Conservation (phyloP, 129 eudicot genomes). For the Centrapalus pauciflorus region DNA sequence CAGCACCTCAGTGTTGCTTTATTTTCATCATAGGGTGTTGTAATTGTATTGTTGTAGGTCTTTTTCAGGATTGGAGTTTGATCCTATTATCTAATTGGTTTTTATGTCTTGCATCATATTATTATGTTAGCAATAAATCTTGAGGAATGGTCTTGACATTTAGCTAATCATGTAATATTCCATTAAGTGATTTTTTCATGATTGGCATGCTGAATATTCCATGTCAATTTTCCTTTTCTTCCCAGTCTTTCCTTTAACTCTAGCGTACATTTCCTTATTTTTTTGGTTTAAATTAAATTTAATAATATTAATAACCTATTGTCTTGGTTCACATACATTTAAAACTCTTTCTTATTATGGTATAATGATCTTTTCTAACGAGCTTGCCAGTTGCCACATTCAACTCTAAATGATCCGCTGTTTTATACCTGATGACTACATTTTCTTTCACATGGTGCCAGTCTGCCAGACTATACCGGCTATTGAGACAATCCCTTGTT, state of each 20-base stretch:
- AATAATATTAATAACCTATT: neutral
- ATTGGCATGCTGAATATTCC: conserved; percentile 6
- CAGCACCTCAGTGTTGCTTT: too few species aligned
- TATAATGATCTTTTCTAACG: neutral
- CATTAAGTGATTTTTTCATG: neutral
- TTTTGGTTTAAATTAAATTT: neutral
- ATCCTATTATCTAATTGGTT: neutral
- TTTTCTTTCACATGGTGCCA: neutral
- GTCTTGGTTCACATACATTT: neutral
- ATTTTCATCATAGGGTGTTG: neutral
- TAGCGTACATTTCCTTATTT: neutral
- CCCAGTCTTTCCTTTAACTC: neutral
- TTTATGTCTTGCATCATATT: conserved; percentile 5
- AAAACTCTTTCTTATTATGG: neutral
- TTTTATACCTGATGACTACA: neutral
- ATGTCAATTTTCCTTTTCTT: neutral
- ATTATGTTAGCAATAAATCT: neutral
- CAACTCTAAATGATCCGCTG: neutral
- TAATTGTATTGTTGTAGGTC: neutral
- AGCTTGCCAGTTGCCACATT: neutral
- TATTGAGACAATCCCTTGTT: too few species aligned
- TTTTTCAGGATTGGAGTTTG: conserved; percentile 8
- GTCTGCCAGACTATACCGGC: neutral
- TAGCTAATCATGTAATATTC: neutral
- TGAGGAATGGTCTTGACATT: neutral